Conservation (phyloP, 2,329 filamentous ascomycete genomes). For the Ceratocystis alfenasii region DNA sequence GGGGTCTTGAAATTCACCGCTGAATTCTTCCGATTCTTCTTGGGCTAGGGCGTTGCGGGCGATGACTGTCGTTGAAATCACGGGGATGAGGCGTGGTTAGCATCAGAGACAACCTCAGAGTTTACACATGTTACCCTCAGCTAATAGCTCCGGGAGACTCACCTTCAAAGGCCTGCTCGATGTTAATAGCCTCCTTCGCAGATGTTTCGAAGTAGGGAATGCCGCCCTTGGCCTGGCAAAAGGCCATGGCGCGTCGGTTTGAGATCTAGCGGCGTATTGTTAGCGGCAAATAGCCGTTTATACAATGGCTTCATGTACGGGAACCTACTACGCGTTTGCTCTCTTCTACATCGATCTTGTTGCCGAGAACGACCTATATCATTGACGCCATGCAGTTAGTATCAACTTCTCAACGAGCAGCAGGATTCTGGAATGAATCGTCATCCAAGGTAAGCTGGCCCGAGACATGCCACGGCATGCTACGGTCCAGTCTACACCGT, state of each 20-base stretch:
- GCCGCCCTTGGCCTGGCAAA: constrained; percentile 92
- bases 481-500: neutral
- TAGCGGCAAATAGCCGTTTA: neutral
- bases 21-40: constrained; percentile 96
- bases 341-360: constrained; percentile 98
- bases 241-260: constrained; percentile 89
- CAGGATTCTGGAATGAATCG: no score
- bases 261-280: constrained; percentile 53
- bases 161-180: constrained; percentile 70
- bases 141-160: constrained; percentile 23
- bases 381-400: constrained; percentile 23
- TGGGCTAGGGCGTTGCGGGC: constrained; percentile 89
- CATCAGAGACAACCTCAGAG: no score
- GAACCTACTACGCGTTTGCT: constrained; percentile 73
- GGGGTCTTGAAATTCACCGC: constrained; percentile 90
- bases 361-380: constrained; percentile 75
- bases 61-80: constrained; percentile 52
- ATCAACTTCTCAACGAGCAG: neutral
- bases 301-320: neutral
- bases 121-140: no score
- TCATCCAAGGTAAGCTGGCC: no score
- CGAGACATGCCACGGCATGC: no score
- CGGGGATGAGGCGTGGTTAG: neutral
- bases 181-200: constrained; percentile 96
- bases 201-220: constrained; percentile 99